Evolutionary conservation across 768 basidiomycete genomes (phyloP).

Genomic region (Exidia glandulosa): DNA sequence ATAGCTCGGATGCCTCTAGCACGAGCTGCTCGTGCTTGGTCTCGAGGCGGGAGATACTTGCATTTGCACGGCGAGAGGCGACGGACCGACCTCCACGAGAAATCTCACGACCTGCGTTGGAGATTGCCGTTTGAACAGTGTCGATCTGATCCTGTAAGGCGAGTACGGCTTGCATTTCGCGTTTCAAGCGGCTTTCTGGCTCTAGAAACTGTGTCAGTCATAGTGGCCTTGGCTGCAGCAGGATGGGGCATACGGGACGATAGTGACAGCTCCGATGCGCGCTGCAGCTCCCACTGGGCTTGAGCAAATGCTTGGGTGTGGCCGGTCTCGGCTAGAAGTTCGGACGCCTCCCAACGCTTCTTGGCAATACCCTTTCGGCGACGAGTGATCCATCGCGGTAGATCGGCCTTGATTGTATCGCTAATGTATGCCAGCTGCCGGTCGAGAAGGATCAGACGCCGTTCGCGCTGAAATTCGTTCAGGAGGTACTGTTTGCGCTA

Average conservation of each 20-base stretch:
- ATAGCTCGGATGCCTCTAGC: slow-evolving; percentile 20
- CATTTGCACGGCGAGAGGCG: background rate
- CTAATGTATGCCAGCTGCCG: slow-evolving; percentile 19
- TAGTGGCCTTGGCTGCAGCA: background rate
- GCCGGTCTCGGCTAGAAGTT: too few relatives aligned
- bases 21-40: slow-evolving; percentile 7
- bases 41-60: background rate
- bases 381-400: slow-evolving; percentile 23
- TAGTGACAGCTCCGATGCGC: too few relatives aligned
- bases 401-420: slow-evolving; percentile 13
- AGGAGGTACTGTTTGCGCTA: too few relatives aligned
- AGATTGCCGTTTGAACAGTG: slow-evolving; percentile 14
- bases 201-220: background rate
- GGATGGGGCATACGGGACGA: too few relatives aligned
- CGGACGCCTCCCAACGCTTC: too few relatives aligned
- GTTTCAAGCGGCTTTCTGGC: slow-evolving; percentile 15
- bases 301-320: too few relatives aligned
- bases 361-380: slow-evolving; percentile 10
- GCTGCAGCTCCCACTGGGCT: too few relatives aligned
- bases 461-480: slow-evolving; percentile 9
- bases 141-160: slow-evolving; percentile 20
- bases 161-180: slow-evolving; percentile 22
- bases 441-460: slow-evolving; percentile 25
- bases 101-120: slow-evolving; percentile 1
- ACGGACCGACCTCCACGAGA: slow-evolving; percentile 3